phyloP scores from a whole-genome alignment of 305 asterid genomes.

The Withania somnifera region DNA sequence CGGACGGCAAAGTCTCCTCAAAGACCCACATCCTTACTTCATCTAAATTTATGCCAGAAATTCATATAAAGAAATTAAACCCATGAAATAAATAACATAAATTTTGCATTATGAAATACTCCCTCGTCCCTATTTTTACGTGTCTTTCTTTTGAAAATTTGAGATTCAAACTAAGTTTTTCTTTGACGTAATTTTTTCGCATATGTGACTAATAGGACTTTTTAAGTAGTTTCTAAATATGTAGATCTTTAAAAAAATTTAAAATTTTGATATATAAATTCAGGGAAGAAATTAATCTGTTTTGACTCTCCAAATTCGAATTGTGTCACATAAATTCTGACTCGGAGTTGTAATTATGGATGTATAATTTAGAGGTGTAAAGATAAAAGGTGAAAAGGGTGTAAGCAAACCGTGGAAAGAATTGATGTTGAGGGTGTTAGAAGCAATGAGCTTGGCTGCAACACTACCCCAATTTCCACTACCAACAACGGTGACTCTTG shows the following conservation, averaged over 20 bases:
- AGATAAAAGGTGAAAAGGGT: neutral
- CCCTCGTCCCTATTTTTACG: too few relatives aligned
- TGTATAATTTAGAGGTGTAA: neutral
- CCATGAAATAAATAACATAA: neutral
- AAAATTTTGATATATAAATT: too few relatives aligned
- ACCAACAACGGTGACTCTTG: slow-evolving; percentile 71
- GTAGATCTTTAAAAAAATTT: too few relatives aligned
- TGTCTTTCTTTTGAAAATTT: too few relatives aligned
- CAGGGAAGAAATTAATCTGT: too few relatives aligned
- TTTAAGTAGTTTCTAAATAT: too few relatives aligned
- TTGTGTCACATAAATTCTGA: too few relatives aligned
- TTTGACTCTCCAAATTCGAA: too few relatives aligned
- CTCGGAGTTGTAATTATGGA: too few relatives aligned
- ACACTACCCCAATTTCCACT: slow-evolving; percentile 97
- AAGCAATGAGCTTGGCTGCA: slow-evolving; percentile 81
- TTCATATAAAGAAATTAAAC: neutral
- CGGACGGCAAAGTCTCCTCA: slow-evolving; percentile 61
- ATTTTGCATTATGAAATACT: neutral
- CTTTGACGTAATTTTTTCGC: too few relatives aligned
- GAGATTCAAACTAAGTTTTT: too few relatives aligned
- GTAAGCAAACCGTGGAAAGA: slow-evolving; percentile 49
- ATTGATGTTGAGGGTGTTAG: slow-evolving; percentile 43
- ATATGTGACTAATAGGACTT: too few relatives aligned
- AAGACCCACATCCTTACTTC: slow-evolving; percentile 87
- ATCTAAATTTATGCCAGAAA: slow-evolving; percentile 19